Conservation (phyloP, 2,329 filamentous ascomycete genomes). For the Verruconis gallopava region DNA sequence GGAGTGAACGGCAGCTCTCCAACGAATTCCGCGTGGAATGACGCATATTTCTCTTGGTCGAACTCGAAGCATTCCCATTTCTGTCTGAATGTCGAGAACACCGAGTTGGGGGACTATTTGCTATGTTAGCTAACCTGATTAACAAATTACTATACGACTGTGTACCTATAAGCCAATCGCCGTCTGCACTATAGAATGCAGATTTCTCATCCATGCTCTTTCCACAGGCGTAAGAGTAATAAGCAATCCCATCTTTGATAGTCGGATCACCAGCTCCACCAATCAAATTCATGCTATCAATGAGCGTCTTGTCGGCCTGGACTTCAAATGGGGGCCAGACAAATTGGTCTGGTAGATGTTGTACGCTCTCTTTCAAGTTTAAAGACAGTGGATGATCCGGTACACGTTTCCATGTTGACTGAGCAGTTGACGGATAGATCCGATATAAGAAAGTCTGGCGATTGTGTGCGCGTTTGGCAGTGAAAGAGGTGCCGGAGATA, state of each 20-base stretch:
- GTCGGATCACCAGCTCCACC: constrained; percentile 70
- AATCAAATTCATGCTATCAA: constrained; percentile 59
- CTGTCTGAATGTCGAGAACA: constrained; percentile 53
- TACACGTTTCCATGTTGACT: constrained; percentile 70
- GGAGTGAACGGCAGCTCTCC: constrained; percentile 46
- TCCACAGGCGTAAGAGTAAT: constrained; percentile 68
- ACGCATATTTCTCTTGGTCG: constrained; percentile 56
- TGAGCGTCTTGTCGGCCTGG: constrained; percentile 29
- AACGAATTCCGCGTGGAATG: constrained; percentile 52
- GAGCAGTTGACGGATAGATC: constrained; percentile 50
- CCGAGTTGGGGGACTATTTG: constrained; percentile 53
- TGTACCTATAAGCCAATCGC: constrained; percentile 47
- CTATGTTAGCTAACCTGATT: no score
- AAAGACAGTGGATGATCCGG: constrained; percentile 53
- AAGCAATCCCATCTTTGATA: constrained; percentile 65
- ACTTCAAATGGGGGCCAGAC: constrained; percentile 26
- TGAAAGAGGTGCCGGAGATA: constrained; percentile 60
- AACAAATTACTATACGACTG: no score
- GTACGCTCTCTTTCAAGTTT: constrained; percentile 22
- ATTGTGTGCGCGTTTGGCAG: constrained; percentile 54
- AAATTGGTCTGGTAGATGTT: constrained; percentile 24
- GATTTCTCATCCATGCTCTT: constrained; percentile 61
- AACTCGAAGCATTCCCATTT: constrained; percentile 50
- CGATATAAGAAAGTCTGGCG: constrained; percentile 63
- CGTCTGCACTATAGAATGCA: constrained; percentile 73